A percentile compares a stretch with the other conserved stretches of the same genome.
Conservation (phyloP, 768 basidiomycete genomes). For the Phylloporus sp. region DNA sequence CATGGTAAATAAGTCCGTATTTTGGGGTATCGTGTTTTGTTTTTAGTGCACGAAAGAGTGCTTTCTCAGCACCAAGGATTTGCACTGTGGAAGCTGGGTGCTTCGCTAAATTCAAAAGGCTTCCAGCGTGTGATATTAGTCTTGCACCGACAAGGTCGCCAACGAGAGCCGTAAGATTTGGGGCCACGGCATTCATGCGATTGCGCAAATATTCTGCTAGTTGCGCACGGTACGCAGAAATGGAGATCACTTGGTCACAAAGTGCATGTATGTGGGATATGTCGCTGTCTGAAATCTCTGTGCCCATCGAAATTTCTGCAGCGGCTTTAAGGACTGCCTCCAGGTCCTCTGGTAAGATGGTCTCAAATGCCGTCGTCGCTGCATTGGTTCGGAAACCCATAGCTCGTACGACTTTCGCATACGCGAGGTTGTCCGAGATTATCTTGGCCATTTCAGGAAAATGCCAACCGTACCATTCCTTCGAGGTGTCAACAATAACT, state of each 20-base stretch:
- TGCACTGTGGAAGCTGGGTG: conserved; percentile 78
- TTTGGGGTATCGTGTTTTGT: conserved; percentile 96
- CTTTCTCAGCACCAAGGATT: conserved; percentile 75
- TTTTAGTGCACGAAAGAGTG: conserved; percentile 71
- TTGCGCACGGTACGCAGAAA: conserved; percentile 91
- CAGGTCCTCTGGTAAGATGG: conserved; percentile 94
- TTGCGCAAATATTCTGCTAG: conserved; percentile 95
- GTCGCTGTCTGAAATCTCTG: conserved; percentile 96
- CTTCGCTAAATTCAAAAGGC: conserved; percentile 65
- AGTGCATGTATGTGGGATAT: conserved; percentile 95
- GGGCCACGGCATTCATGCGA: conserved; percentile 97
- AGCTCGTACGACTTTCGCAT: conserved; percentile 86
- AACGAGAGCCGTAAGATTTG: conserved; percentile 86
- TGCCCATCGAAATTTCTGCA: conserved; percentile 98
- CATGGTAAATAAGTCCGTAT: conserved; percentile 99
- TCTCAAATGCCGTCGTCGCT: conserved; percentile 75
- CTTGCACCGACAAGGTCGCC: conserved; percentile 76
- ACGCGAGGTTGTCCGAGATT: conserved; percentile 93
- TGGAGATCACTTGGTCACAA: conserved; percentile 97
- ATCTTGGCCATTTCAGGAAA: conserved; percentile 99
- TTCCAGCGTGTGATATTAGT: conserved; percentile 72
- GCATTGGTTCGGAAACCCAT: conserved; percentile 99
- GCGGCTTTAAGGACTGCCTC: conserved; percentile 93
- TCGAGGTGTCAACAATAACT: conserved; percentile 4
- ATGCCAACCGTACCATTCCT: conserved; percentile 99